Evolutionary conservation across 2,329 filamentous ascomycete species (phyloP), one percentile per base, ranked within the genome.

Genomic region (Nigrospora sphaerica): DNA sequence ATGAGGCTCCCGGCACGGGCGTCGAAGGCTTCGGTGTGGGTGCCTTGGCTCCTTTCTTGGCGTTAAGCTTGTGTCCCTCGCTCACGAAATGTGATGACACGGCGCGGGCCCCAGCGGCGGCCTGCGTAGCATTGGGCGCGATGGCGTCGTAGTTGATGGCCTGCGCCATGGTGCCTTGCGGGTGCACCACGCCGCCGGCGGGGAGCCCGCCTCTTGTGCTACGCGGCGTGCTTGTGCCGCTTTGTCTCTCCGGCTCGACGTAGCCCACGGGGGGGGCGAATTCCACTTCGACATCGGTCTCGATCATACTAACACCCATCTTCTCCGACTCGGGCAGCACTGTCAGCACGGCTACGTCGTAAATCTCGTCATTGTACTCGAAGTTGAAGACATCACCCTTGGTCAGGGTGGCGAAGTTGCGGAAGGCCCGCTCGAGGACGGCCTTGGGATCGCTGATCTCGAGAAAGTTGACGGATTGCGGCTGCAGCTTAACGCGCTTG

Each of bases 381-480:
- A 98, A 98, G 52, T 88, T 95, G 74, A 98, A 98, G 38, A 95
- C 77, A 61, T 98, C 93, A 52, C 90, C 91, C 61, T 91, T 88
- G 3, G 91, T 95, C 14, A 97, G 77, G 43, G 92, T 92, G 14
- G 91, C 88, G 69, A 97, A 98, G 67, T 95, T 95, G 38, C 92
- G 85, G 69, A 98, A 96, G 0, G 90, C 92, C 58, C 93, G 93
- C 69, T 98, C 93, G 31, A 98, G 81, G 12, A 98, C 93, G 36
- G 93, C 93, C 69, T 95, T 96, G 18, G 93, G 93, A 59, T 98
- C 93, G 58, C 86, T 92, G 62, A 98, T 97, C 39, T 97, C 92
- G 52, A 98, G 85, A 68, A 98, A 98, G 57, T 85, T 86, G 44
- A 87, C 83, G 18, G 88, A 91, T 68, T 98, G 93, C 0, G 93